Evolutionary conservation across 352 stramenopile species (phyloP).

Genomic region (Pelagophyceae sp.): DNA sequence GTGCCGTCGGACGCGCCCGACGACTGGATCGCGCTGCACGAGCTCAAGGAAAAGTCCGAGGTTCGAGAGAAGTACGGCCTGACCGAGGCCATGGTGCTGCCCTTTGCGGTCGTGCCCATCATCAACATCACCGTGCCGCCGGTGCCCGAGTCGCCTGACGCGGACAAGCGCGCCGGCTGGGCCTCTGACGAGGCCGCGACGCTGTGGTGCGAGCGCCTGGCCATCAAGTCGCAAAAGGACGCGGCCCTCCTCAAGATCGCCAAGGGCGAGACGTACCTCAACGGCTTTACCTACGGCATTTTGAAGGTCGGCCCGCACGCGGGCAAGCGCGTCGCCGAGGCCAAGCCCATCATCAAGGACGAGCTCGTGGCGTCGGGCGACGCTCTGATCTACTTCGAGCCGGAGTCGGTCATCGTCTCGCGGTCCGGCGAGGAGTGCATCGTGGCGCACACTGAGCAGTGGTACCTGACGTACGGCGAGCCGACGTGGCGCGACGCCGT

Average conservation of each 20-base stretch:
- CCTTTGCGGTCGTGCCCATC: constrained; percentile 97
- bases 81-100: constrained; percentile 92
- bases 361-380: constrained; percentile 86
- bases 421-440: constrained; percentile 97
- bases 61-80: constrained; percentile 97
- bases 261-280: constrained; percentile 96
- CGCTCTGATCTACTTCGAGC: constrained; percentile 95
- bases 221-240: constrained; percentile 96
- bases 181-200: not conserved
- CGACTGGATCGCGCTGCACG: constrained; percentile 96
- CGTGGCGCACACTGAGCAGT: constrained; percentile 97
- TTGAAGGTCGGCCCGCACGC: constrained; percentile 81
- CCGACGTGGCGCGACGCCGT: constrained; percentile 93
- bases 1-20: constrained; percentile 97
- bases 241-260: constrained; percentile 96
- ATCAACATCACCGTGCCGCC: constrained; percentile 80
- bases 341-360: constrained; percentile 90
- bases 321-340: constrained; percentile 95
- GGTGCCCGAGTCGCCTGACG: not conserved
- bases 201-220: constrained; percentile 77
- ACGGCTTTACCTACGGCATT: constrained; percentile 97
- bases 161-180: not conserved
- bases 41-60: constrained; percentile 95
- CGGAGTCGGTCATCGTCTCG: constrained; percentile 92
- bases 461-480: constrained; percentile 97